Percentiles rank a stretch among this genome's conserved stretches.
Evolutionary conservation across 176 grass and related monocot genomes (phyloP).

Genomic region (Alopecurus myosuroides): DNA sequence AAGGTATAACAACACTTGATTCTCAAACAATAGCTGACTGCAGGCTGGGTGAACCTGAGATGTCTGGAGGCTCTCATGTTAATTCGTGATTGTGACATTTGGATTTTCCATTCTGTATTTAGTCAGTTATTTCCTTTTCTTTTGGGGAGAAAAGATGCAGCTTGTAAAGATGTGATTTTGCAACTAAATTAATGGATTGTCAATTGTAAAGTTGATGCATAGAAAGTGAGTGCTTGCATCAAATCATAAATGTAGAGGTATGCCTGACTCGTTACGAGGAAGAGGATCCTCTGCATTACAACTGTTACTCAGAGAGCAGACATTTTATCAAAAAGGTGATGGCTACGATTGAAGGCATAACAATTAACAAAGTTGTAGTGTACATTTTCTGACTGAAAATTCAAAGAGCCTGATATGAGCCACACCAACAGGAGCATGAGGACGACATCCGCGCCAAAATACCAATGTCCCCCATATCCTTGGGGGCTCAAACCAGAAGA

Average conservation of each 20-base stretch:
- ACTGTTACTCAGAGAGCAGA: not conserved
- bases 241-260: not conserved
- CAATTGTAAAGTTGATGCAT: not conserved
- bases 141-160: not conserved
- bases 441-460: too few relatives aligned
- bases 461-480: too few relatives aligned
- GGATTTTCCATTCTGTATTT: not conserved
- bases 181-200: not conserved
- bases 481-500: too few relatives aligned
- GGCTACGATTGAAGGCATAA: not conserved
- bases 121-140: not conserved
- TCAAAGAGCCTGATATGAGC: too few relatives aligned
- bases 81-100: not conserved
- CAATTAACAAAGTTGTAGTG: not conserved
- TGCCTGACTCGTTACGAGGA: not conserved
- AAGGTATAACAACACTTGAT: constrained; percentile 21
- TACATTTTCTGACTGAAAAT: not conserved
- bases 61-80: not conserved
- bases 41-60: not conserved
- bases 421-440: too few relatives aligned
- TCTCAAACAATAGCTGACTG: not conserved
- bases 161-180: not conserved
- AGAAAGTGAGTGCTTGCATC: not conserved
- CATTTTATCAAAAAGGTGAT: not conserved
- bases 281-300: not conserved